Evolutionary conservation across 164 flowering plant genomes (phyloP).

Genomic region (Paratinospora sagittata): DNA sequence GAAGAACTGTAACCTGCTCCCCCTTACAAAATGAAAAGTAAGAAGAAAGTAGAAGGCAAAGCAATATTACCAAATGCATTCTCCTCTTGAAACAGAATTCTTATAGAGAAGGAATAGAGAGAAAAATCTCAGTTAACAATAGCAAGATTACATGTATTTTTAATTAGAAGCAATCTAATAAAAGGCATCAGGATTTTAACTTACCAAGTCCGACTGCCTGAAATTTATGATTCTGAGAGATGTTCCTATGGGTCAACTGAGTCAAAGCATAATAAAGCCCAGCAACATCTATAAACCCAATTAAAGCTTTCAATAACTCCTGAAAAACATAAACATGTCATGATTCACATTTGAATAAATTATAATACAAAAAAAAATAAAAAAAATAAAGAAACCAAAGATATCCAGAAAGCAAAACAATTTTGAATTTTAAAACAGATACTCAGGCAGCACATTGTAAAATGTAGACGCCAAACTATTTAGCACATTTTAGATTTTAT

Average conservation of each 20-base stretch:
- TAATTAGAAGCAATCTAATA: too few relatives aligned
- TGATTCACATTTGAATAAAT: too few relatives aligned
- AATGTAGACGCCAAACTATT: background rate
- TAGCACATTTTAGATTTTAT: background rate
- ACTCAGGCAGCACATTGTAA: background rate
- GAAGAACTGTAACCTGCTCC: too few relatives aligned
- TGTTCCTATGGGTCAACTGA: conserved; percentile 92
- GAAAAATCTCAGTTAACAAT: too few relatives aligned
- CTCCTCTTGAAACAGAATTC: too few relatives aligned
- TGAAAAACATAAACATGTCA: conserved; percentile 25
- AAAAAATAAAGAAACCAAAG: background rate
- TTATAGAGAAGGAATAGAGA: too few relatives aligned
- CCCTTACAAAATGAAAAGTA: too few relatives aligned
- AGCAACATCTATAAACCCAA: conserved; percentile 92
- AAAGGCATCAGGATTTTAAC: conserved; percentile 18
- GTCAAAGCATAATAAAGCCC: conserved; percentile 96
- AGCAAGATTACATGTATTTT: too few relatives aligned
- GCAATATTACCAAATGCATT: too few relatives aligned
- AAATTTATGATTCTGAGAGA: conserved; percentile 94
- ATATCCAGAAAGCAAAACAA: background rate
- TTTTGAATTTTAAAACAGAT: background rate
- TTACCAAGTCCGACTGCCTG: conserved; percentile 98
- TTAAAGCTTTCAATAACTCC: conserved; percentile 86
- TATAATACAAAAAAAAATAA: background rate
- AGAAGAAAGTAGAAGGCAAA: too few relatives aligned